Base-by-base conservation (phyloP, 768 basidiomycete genomes). In the Gymnopilus junonius region DNA sequence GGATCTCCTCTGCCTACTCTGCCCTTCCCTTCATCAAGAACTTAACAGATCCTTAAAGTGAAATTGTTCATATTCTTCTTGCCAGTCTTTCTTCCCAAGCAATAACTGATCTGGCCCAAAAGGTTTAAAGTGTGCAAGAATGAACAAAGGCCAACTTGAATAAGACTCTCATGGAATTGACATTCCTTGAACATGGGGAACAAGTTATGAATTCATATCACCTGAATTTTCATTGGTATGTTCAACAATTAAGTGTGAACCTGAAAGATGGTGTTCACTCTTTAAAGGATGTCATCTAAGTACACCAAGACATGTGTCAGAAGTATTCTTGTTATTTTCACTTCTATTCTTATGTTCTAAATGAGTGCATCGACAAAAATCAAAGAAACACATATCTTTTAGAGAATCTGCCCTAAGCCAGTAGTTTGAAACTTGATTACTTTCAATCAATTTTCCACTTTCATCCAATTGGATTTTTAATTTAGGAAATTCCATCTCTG, bases 341-440 rank as follows among this genome's bases (percentile, higher is more conserved):
- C 60, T 45, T 58, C 35, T 8, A 48, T 66, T 46, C n/a, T 55
- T 35, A 8, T 54, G 40, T n/a, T 64, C 64, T n/a, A n/a, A n/a
- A n/a, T n/a, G n/a, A n/a, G n/a, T n/a, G n/a, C n/a, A n/a, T n/a
- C n/a, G n/a, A n/a, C n/a, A n/a, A 63, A 74, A 76, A 40, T 77
- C 71, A 61, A 70, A 75, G 53, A 75, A 76, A n/a, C 20, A 54
- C 34, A 74, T 59, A 43, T 73, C 11, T 2, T 11, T 0, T 8
- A 77, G 55, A 0, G 15, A 11, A 17, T 25, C 39, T 32, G 51
- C 63, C 1, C 74, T 50, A 43, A 67, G 65, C 2, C 69, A 32
- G 58, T 78, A 77, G 58, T 78, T 63, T 39, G 73, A 59, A 10
- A 75, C 46, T 53, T 77, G 76, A 54, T 65, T 70, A 0, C 60